Evolutionary conservation across 106 monocot species (phyloP), one percentile per base, ranked within the genome.

Genomic region (Dioscorea alata): DNA sequence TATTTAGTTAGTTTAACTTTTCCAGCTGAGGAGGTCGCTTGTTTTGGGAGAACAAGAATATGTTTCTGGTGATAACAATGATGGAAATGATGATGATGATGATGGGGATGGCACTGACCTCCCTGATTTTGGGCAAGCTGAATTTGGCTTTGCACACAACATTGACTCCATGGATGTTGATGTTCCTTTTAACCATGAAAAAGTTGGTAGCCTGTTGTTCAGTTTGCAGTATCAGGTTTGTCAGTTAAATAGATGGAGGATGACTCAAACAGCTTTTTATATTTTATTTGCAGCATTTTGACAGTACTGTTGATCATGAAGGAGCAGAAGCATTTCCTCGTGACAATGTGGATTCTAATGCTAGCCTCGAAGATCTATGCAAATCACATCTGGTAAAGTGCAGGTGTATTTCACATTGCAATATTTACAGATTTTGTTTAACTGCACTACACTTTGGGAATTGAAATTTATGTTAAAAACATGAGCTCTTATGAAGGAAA

Each of bases 351-450:
- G 76, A 86, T 79, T 73, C 68, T 54, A 23, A 84, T 56, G 63
- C 63, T 68, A 96, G 48, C 71, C 91, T 96, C 51, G 91, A 96
- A 80, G 95, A 96, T 52, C 88, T 96, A 73, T 96, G 95, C 60
- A 80, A 81, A 19, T 86, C 86, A 63, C 95, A 96, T 84, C 50
- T 96, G 84, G 95, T 96, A 84, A 83, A 35, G 42, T 42, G 42
- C 42, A 42, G 10, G 42, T 42, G 42, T 42, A 42, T 42, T 2
- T 42, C 42, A 42, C 5, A 42, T 34, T 42, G 42, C 10, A 42
- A 42, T 42, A 42, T 42, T 42, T 42, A 42, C 6, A 6, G 42
- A 42, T 3, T 34, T 34, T 42, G 9, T 42, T 42, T 6, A 42
- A 42, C 42, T 42, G 42, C 42, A 42, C 3, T 42, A 10, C 10